Evolutionary conservation across 495 filamentous ascomycete genomes (phyloP).

Genomic region (Lasiosphaeria hispida): DNA sequence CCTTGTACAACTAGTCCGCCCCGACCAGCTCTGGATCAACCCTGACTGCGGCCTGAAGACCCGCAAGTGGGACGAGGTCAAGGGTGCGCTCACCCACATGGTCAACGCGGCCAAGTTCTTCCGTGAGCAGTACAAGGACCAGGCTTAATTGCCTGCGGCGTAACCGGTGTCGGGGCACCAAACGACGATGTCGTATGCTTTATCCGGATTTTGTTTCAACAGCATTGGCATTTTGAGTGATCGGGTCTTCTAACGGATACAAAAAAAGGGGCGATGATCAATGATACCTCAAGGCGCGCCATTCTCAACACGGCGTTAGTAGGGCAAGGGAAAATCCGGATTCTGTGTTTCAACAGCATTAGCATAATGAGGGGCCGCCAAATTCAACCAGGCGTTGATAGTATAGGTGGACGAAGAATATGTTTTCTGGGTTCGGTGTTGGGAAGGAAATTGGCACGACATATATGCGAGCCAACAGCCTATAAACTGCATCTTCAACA

Average conservation of each 20-base stretch:
- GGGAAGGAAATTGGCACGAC: not conserved
- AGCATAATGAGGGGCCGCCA: constrained; percentile 34
- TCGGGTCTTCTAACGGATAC: constrained; percentile 32
- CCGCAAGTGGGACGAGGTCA: constrained; percentile 93
- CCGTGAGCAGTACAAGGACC: constrained; percentile 78
- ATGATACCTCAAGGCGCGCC: constrained; percentile 37
- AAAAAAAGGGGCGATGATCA: constrained; percentile 29
- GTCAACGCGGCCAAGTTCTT: constrained; percentile 94
- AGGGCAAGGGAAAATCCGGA: constrained; percentile 29
- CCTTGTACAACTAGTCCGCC: no score
- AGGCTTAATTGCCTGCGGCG: constrained; percentile 27
- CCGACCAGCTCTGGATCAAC: not conserved
- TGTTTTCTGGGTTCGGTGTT: constrained; percentile 14
- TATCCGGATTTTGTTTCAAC: constrained; percentile 37
- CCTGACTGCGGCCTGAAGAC: constrained; percentile 98
- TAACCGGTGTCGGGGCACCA: constrained; percentile 9
- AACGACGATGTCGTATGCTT: constrained; percentile 20
- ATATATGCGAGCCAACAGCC: not conserved
- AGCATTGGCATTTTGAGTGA: constrained; percentile 35
- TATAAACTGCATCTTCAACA: constrained; percentile 14
- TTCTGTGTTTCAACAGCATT: constrained; percentile 34
- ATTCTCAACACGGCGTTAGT: constrained; percentile 37
- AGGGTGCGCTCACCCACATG: constrained; percentile 88
- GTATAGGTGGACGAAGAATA: constrained; percentile 21
- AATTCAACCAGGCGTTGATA: constrained; percentile 35